Conservation (phyloP, 2,329 filamentous ascomycete genomes). For the Verticillium dahliae region DNA sequence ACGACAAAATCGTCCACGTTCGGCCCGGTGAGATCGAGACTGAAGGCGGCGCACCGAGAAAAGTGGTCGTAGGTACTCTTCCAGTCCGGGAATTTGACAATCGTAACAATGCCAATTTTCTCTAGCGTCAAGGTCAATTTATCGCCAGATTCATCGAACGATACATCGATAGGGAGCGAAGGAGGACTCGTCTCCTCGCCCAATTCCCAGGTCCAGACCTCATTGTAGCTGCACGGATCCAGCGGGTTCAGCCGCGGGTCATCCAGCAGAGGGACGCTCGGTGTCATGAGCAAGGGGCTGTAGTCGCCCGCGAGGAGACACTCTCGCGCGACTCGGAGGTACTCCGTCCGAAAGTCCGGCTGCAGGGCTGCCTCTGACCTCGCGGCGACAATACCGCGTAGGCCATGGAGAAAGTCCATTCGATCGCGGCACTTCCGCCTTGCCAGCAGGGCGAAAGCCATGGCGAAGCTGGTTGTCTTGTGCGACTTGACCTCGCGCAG, state of each 20-base stretch:
- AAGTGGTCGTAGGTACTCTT: not conserved
- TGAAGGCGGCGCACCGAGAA: not conserved
- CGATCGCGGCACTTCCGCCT: not conserved
- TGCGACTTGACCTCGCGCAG: not conserved
- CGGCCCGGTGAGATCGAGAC: not conserved
- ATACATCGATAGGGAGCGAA: not conserved
- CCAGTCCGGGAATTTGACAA: not conserved
- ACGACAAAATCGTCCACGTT: not conserved
- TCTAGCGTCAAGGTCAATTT: not conserved
- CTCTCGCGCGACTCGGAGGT: not conserved
- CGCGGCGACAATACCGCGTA: not conserved
- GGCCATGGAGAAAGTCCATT: not conserved
- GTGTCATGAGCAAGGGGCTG: conserved; percentile 1
- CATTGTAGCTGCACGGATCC: not conserved
- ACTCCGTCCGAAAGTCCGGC: not conserved
- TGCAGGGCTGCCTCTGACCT: not conserved
- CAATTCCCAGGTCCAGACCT: not conserved
- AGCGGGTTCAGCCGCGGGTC: not conserved
- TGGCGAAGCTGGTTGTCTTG: not conserved
- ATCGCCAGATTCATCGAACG: not conserved
- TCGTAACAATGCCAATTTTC: not conserved
- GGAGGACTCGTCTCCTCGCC: not conserved
- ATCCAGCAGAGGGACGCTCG: not conserved
- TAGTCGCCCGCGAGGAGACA: not conserved
- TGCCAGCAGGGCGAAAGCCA: not conserved